phyloP scores from a whole-genome alignment of 2,329 filamentous ascomycete genomes.

The Penicillium sp. region DNA sequence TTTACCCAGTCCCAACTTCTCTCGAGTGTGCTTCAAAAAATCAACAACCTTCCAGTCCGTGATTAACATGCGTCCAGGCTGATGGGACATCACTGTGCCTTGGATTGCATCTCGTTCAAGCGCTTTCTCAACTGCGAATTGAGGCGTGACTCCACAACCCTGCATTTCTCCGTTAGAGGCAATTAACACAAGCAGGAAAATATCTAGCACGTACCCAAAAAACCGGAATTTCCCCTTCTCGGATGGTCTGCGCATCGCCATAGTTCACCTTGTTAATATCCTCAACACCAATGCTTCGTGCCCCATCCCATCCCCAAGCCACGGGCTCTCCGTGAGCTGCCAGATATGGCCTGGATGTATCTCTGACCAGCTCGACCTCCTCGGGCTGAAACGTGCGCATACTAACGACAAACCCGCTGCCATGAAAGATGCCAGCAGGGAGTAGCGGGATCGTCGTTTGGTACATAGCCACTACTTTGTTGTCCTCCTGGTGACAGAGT shows the following conservation, averaged over 20 bases:
- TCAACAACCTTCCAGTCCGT: slow-evolving; percentile 50
- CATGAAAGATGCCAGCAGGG: slow-evolving; percentile 56
- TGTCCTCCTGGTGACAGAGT: slow-evolving; percentile 48
- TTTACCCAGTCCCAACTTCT: not conserved
- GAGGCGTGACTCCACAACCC: slow-evolving; percentile 65
- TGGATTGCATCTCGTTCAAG: slow-evolving; percentile 54
- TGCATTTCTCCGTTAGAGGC: slow-evolving; percentile 55
- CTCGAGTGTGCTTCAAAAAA: slow-evolving; percentile 12
- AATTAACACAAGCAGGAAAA: slow-evolving; percentile 20
- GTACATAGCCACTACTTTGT: slow-evolving; percentile 60
- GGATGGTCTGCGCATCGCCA: slow-evolving; percentile 46
- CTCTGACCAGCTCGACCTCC: slow-evolving; percentile 52
- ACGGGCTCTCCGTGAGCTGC: slow-evolving; percentile 62
- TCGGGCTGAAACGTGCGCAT: slow-evolving; percentile 56
- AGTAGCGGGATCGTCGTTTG: slow-evolving; percentile 53
- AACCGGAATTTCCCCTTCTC: slow-evolving; percentile 22
- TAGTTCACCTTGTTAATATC: slow-evolving; percentile 54
- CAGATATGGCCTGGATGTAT: slow-evolving; percentile 53
- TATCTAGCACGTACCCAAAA: slow-evolving; percentile 25
- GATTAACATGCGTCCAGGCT: slow-evolving; percentile 60
- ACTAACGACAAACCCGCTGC: slow-evolving; percentile 56
- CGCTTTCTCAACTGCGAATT: slow-evolving; percentile 59
- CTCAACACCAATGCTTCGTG: slow-evolving; percentile 50
- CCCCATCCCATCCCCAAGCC: slow-evolving; percentile 61
- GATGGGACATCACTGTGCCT: slow-evolving; percentile 59